Base-by-base conservation (phyloP, 768 basidiomycete species). In the Mycena venus region DNA sequence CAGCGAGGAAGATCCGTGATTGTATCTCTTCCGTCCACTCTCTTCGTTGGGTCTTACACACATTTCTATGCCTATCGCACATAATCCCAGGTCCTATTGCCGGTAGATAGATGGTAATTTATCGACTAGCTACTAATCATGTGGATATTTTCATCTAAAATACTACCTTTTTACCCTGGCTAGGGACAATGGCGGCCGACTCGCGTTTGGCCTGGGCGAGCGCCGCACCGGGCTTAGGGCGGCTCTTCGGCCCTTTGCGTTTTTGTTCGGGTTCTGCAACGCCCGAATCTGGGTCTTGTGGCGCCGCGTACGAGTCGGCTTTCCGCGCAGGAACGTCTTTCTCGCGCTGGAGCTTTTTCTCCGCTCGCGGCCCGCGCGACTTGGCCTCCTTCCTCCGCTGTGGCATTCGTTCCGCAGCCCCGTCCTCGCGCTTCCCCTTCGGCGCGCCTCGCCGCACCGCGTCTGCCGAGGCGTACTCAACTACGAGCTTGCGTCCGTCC, bases 401-500 rank as follows among this genome's bases (percentile, higher is more conserved):
- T 51, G 67, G 64, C 44, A 27, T 40, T 36, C 62, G 65, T 31
- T 56, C 70, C 11, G 56, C 80, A 32, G n/a, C 76, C 61, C 80
- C 66, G 56, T 77, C 64, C 14, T 74, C 73, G 58, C 73, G 73
- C 36, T 74, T 70, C n/a, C 2, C 74, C 66, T 86, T 88, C 34
- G 88, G 85, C 12, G 91, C 92, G n/a, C 96, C 95, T 5, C 96
- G 90, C 23, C 95, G 91, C 40, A 97, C 95, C 9, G 96, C 96
- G 17, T 97, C 96, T 10, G 93, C 88, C 44, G 94, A 92, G n/a
- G 96, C 96, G 76, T 93, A 97, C 83, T 97, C 95, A 34, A 99
- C 91, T 5, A 94, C 92, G 63, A 99, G 90, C 62, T 93, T 91
- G 60, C 97, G 90, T 10, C 96, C 96, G 81, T 95, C 90, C 62